Evolutionary conservation across 2,329 filamentous ascomycete species (phyloP).

Genomic region (Xylariaceae sp.): DNA sequence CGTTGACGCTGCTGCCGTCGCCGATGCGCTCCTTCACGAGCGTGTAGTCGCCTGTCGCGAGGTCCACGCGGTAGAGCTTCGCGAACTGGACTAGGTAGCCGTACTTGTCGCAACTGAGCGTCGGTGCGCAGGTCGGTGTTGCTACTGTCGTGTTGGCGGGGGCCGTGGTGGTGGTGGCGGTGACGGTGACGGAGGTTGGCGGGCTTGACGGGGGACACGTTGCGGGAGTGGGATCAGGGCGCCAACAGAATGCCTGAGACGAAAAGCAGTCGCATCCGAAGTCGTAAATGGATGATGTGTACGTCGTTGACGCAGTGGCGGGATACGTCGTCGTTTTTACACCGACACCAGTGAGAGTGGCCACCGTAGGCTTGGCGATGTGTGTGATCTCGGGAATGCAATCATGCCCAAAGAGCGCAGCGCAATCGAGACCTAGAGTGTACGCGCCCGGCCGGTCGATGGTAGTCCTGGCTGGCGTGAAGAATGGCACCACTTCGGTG

Average conservation of each 20-base stretch:
- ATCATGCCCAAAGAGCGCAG: neutral
- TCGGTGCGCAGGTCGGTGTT: neutral
- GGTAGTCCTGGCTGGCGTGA: neutral
- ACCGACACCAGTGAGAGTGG: neutral
- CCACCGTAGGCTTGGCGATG: neutral
- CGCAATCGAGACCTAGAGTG: neutral
- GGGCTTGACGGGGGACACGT: neutral
- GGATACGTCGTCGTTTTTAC: slow-evolving; percentile 15
- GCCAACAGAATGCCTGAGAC: slow-evolving; percentile 21
- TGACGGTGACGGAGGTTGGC: slow-evolving; percentile 9
- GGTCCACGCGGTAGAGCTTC: slow-evolving; percentile 18
- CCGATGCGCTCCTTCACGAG: slow-evolving; percentile 2
- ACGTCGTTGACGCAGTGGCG: slow-evolving; percentile 13
- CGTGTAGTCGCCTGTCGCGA: slow-evolving; percentile 6
- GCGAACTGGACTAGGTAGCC: slow-evolving; percentile 18
- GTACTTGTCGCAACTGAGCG: slow-evolving; percentile 11
- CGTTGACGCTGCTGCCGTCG: slow-evolving; percentile 25
- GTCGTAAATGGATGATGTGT: slow-evolving; percentile 19
- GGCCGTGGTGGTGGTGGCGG: slow-evolving; percentile 1
- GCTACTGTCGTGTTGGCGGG: neutral
- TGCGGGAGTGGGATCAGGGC: slow-evolving; percentile 3
- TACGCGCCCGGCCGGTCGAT: neutral
- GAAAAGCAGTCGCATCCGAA: slow-evolving; percentile 13
- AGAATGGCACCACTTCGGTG: neutral
- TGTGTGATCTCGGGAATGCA: neutral